Evolutionary conservation across 164 flowering plant species (phyloP).

Genomic region (Sextonia rubra): DNA sequence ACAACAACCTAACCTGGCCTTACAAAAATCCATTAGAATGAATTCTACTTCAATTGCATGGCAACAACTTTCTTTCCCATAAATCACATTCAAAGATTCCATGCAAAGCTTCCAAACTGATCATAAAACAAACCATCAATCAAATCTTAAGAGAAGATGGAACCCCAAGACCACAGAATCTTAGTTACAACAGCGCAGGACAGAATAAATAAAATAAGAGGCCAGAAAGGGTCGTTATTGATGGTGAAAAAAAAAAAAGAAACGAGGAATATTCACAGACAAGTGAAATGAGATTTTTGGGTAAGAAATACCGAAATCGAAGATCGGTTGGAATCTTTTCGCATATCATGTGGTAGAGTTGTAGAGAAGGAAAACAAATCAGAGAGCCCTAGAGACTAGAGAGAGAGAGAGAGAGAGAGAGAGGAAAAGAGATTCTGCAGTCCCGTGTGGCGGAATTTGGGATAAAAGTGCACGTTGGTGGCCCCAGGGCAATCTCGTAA

Average conservation of each 20-base stretch:
- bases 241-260: too few relatives aligned
- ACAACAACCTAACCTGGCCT: too few relatives aligned
- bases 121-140: too few relatives aligned
- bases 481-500: background rate
- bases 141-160: background rate
- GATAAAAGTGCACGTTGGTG: slow-evolving; percentile 9
- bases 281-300: too few relatives aligned
- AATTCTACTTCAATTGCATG: background rate
- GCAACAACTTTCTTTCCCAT: background rate
- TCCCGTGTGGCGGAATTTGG: slow-evolving; percentile 10
- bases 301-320: too few relatives aligned
- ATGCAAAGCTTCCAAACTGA: too few relatives aligned
- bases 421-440: background rate
- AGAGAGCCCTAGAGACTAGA: background rate
- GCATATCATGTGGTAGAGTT: background rate
- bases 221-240: too few relatives aligned
- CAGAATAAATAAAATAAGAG: too few relatives aligned
- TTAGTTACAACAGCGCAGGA: too few relatives aligned
- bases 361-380: background rate
- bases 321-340: background rate
- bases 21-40: too few relatives aligned
- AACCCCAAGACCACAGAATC: background rate
- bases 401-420: background rate
- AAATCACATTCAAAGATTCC: background rate
- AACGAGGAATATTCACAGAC: too few relatives aligned